A percentile compares a stretch with the other conserved stretches of the same genome.
These are phyloP conservation scores for Wickerhamiella pararugosa DNA, from an alignment of 1,139 yeast species.

Conservation along the genomic window DNA sequence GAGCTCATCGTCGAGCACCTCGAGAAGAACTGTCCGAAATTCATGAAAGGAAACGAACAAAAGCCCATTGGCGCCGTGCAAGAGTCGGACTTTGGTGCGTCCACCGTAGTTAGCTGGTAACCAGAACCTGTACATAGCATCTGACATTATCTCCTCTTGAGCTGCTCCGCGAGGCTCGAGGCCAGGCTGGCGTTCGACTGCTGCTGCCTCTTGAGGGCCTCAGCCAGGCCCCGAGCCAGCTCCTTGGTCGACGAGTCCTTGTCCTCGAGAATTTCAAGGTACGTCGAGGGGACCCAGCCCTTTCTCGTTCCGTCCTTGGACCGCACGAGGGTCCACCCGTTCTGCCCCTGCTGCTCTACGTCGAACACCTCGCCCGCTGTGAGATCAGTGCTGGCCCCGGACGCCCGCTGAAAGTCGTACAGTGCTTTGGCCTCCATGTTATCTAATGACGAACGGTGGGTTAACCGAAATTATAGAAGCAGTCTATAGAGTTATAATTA, in stretches of 20 bases:
- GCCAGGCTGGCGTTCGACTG: too few species aligned
- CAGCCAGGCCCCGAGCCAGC: slow-evolving; percentile 7
- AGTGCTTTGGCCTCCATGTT: slow-evolving; percentile 46
- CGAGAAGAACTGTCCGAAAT: slow-evolving; percentile 38
- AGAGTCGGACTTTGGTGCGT: slow-evolving; percentile 67
- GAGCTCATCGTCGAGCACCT: slow-evolving; percentile 53
- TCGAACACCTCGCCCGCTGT: slow-evolving; percentile 60
- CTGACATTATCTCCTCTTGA: not conserved
- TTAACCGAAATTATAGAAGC: too few species aligned
- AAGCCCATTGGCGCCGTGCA: slow-evolving; percentile 34
- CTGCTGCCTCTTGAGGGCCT: slow-evolving; percentile 1
- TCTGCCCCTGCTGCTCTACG: slow-evolving; percentile 51
- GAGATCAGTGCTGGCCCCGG: slow-evolving; percentile 67
- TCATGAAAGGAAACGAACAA: slow-evolving; percentile 39
- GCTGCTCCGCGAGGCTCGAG: too few species aligned
- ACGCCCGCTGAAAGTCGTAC: slow-evolving; percentile 80
- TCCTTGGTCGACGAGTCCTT: slow-evolving; percentile 3
- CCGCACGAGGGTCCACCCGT: slow-evolving; percentile 90
- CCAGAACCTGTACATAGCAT: not conserved
- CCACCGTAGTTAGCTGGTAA: slow-evolving; percentile 82
- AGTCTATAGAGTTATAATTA: too few species aligned
- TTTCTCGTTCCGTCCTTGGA: slow-evolving; percentile 58
- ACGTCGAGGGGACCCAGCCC: slow-evolving; percentile 97
- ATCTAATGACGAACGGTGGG: too few species aligned
- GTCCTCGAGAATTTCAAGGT: slow-evolving; percentile 36